Evolutionary conservation across 2,329 filamentous ascomycete species (phyloP).

Genomic region (Claviceps sp.): DNA sequence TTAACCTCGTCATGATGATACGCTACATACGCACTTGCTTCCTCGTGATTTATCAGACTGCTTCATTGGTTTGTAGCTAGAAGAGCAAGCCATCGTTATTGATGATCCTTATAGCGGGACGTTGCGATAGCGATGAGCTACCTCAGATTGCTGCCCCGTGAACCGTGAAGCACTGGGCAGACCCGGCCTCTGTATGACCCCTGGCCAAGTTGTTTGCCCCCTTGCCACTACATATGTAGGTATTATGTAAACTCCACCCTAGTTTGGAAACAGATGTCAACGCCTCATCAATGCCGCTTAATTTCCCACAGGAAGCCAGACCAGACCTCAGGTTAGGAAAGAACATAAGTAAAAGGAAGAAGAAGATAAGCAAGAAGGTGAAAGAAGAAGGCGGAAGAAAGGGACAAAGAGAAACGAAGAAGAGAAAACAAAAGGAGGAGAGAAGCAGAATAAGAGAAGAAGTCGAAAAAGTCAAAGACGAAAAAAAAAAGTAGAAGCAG

Average conservation of each 20-base stretch:
- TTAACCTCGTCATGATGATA: slow-evolving; percentile 12
- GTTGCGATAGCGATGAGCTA: background rate
- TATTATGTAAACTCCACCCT: slow-evolving; percentile 1
- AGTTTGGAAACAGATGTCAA: slow-evolving; percentile 6
- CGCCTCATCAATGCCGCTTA: slow-evolving; percentile 6
- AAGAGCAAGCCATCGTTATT: background rate
- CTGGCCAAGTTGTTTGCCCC: slow-evolving; percentile 2
- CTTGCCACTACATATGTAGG: slow-evolving; percentile 1
- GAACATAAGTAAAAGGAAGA: slow-evolving; percentile 1
- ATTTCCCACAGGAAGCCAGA: background rate
- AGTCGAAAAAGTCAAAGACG: background rate
- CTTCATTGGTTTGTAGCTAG: background rate
- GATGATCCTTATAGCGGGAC: background rate
- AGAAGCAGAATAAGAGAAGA: background rate
- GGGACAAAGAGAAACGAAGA: background rate
- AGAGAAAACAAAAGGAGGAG: too few relatives aligned
- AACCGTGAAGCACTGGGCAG: background rate
- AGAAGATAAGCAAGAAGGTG: background rate
- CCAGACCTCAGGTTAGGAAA: background rate
- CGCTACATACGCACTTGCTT: background rate
- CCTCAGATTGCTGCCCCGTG: background rate
- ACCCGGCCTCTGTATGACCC: background rate
- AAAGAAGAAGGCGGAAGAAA: background rate
- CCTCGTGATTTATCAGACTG: background rate
- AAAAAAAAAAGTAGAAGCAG: too few relatives aligned